Percentiles rank a stretch among this genome's conserved stretches.
These are phyloP conservation scores for Chytriomyces sp. DNA, from an alignment of 192 early-diverging fungal genomes.

Conservation along the genomic window DNA sequence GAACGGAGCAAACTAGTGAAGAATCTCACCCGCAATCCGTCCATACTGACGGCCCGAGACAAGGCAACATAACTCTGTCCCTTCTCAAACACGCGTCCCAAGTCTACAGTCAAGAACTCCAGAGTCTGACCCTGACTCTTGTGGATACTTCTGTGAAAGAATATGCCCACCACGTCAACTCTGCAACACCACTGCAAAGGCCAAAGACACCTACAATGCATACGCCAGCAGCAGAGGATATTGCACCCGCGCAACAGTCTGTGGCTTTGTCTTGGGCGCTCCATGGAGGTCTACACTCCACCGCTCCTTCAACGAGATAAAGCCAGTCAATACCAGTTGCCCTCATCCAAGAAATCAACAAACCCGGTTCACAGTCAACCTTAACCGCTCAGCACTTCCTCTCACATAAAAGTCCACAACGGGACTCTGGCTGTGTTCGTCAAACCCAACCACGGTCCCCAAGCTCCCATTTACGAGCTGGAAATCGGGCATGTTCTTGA, in stretches of 20 bases:
- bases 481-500: slow-evolving; percentile 45
- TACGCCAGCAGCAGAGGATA: slow-evolving; percentile 50
- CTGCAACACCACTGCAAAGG: neutral
- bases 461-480: slow-evolving; percentile 51
- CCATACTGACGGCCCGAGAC: slow-evolving; percentile 45
- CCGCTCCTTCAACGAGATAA: neutral
- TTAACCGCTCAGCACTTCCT: slow-evolving; percentile 2
- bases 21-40: slow-evolving; percentile 38
- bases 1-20: neutral
- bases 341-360: neutral
- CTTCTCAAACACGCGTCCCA: slow-evolving; percentile 49
- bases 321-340: neutral
- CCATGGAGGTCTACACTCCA: neutral
- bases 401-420: slow-evolving; percentile 42
- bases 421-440: slow-evolving; percentile 17
- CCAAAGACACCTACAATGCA: slow-evolving; percentile 38
- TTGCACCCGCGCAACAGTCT: neutral
- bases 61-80: slow-evolving; percentile 59
- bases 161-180: neutral
- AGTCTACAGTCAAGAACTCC: slow-evolving; percentile 43
- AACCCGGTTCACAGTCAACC: neutral
- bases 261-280: slow-evolving; percentile 7
- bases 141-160: slow-evolving; percentile 48
- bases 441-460: slow-evolving; percentile 40
- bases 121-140: slow-evolving; percentile 60